A percentile compares a stretch with the other conserved stretches of the same genome.
phyloP scores from a whole-genome alignment of 1,139 yeast genomes.

The Diutina rugosa region DNA sequence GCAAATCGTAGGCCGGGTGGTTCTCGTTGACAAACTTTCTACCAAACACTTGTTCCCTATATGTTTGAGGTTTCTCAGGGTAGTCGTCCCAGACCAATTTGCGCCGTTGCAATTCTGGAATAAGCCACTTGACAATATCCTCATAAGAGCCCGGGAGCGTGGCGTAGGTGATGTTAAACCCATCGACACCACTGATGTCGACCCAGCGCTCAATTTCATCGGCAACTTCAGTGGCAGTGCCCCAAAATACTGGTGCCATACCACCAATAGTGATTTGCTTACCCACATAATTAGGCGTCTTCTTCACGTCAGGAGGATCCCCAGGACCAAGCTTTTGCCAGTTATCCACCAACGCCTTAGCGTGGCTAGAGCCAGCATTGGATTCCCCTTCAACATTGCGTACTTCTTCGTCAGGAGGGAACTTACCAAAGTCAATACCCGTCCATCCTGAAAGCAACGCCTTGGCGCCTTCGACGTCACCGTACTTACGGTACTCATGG shows the following conservation, averaged over 20 bases:
- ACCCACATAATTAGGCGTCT: slow-evolving; percentile 15
- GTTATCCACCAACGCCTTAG: slow-evolving; percentile 15
- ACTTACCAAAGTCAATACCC: slow-evolving; percentile 20
- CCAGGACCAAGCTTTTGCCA: slow-evolving; percentile 19
- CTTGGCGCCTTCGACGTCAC: slow-evolving; percentile 27
- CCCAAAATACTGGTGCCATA: slow-evolving; percentile 14
- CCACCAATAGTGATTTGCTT: slow-evolving; percentile 18
- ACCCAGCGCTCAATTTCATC: slow-evolving; percentile 19
- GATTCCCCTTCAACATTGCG: slow-evolving; percentile 10
- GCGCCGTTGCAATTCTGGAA: slow-evolving; percentile 21
- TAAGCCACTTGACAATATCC: slow-evolving; percentile 16
- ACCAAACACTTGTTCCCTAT: slow-evolving; percentile 16
- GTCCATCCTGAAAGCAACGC: slow-evolving; percentile 26
- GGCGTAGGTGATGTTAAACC: slow-evolving; percentile 21
- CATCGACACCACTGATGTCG: slow-evolving; percentile 19
- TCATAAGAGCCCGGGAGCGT: slow-evolving; percentile 19
- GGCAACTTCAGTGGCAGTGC: slow-evolving; percentile 16
- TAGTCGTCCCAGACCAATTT: slow-evolving; percentile 22
- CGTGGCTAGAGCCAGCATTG: slow-evolving; percentile 14
- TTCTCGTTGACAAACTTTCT: slow-evolving; percentile 10
- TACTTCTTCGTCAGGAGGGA: slow-evolving; percentile 16
- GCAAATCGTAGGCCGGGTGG: slow-evolving; percentile 26
- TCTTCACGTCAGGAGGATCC: slow-evolving; percentile 12
- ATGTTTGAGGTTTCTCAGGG: slow-evolving; percentile 13
- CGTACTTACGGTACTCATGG: slow-evolving; percentile 16